Percentiles rank a stretch among this genome's conserved stretches.
Conservation (phyloP, 73 alveolate genomes). For the Symbiodinium natans region DNA sequence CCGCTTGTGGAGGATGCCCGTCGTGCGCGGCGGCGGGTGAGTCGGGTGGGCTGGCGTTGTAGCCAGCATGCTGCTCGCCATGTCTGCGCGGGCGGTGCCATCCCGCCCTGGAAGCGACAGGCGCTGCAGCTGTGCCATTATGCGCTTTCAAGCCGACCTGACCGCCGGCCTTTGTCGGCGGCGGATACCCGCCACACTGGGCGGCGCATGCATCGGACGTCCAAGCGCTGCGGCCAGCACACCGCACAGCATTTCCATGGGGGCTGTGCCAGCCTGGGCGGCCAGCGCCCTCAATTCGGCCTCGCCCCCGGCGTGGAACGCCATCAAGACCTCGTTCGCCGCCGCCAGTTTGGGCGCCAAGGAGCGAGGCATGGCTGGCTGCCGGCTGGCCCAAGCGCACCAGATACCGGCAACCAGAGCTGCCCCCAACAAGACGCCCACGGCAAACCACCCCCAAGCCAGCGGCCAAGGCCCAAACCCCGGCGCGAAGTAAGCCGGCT, state of each 20-base stretch:
- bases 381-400: too few relatives aligned
- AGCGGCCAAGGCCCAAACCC: not conserved
- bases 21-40: not conserved
- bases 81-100: too few relatives aligned
- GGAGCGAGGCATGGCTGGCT: not conserved
- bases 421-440: not conserved
- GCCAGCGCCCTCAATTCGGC: slow-evolving; percentile 12
- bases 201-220: not conserved
- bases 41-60: too few relatives aligned
- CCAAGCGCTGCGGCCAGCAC: slow-evolving; percentile 16
- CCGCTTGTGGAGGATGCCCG: too few relatives aligned
- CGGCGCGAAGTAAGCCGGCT: not conserved
- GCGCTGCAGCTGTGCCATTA: too few relatives aligned
- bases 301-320: not conserved
- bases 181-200: not conserved
- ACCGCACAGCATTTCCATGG: not conserved
- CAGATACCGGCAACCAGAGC: not conserved
- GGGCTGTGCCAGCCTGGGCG: not conserved
- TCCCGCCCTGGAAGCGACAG: too few relatives aligned
- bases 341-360: not conserved
- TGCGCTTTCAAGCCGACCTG: too few relatives aligned
- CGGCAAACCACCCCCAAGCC: not conserved
- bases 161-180: not conserved
- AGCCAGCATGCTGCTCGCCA: too few relatives aligned
- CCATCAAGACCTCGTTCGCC: not conserved